Percentiles rank a stretch among this genome's conserved stretches.
These are phyloP conservation scores for Berberis thunbergii DNA, from an alignment of 164 flowering plant species.

Conservation along the genomic window DNA sequence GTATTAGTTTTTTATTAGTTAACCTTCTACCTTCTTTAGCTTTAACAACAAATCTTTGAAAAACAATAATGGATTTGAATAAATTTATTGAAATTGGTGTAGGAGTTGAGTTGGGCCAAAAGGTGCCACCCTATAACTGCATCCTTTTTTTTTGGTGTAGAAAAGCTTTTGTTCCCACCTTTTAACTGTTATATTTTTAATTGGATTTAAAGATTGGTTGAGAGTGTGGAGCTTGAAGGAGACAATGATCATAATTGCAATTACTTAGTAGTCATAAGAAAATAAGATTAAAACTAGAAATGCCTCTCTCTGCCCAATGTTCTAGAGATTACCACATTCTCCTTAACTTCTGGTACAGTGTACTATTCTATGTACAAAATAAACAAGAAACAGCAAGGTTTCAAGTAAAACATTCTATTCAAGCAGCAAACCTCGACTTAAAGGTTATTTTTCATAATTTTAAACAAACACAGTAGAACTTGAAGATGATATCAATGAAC, in stretches of 20 bases:
- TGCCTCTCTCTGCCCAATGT: background rate
- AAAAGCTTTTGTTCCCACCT: conserved; percentile 2
- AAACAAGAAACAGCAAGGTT: background rate
- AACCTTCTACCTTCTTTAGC: conserved; percentile 5
- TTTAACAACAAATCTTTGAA: background rate
- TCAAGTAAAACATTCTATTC: background rate
- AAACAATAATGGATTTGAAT: background rate
- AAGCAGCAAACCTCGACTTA: background rate
- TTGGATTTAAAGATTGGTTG: conserved; percentile 1
- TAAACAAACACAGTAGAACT: background rate
- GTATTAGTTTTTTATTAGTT: background rate
- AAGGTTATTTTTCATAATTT: background rate
- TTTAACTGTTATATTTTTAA: background rate
- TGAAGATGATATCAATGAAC: no score
- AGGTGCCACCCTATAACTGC: conserved; percentile 4
- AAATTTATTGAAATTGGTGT: background rate
- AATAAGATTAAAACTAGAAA: background rate
- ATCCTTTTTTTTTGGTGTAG: background rate
- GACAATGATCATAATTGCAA: background rate
- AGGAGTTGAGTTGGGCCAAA: conserved; percentile 4
- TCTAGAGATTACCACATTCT: conserved; percentile 3
- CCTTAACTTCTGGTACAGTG: background rate
- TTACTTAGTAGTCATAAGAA: background rate
- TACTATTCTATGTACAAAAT: background rate
- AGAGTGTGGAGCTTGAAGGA: background rate